phyloP scores from a whole-genome alignment of 108 stramenopile species.

The Stephanodiscus minutulus region DNA sequence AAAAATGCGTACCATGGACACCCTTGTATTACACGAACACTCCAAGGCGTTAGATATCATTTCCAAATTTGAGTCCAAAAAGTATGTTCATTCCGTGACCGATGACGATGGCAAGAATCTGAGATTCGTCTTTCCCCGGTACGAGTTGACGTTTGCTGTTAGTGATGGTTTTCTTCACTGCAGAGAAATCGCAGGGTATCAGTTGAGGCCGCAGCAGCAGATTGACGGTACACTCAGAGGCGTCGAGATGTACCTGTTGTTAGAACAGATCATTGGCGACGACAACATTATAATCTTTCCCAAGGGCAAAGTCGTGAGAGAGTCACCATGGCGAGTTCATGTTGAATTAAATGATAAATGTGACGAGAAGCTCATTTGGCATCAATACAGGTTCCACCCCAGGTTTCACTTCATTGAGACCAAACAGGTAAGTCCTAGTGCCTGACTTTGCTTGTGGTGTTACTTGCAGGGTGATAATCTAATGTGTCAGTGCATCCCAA shows the following conservation, averaged over 20 bases:
- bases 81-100: conserved; percentile 22
- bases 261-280: conserved; percentile 10
- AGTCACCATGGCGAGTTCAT: background rate
- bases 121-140: conserved; percentile 44
- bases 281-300: conserved; percentile 20
- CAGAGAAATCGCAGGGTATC: conserved; percentile 30
- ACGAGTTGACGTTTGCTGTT: conserved; percentile 35
- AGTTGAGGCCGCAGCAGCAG: conserved; percentile 26
- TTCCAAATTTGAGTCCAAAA: conserved; percentile 22
- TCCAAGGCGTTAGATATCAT: conserved; percentile 21
- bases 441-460: background rate
- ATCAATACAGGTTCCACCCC: conserved; percentile 23
- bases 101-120: background rate
- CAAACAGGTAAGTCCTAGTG: conserved; percentile 17
- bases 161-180: conserved; percentile 14
- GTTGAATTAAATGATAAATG: conserved; percentile 7
- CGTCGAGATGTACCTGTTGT: conserved; percentile 27
- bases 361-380: conserved; percentile 21
- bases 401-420: conserved; percentile 33
- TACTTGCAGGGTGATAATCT: background rate
- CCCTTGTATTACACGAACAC: conserved; percentile 19
- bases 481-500: too few species aligned
- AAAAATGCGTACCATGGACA: conserved; percentile 10
- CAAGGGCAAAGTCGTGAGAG: conserved; percentile 20
- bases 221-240: conserved; percentile 28